Percentiles rank a stretch among this genome's conserved stretches.
Conservation (phyloP, 352 stramenopile genomes). For the Globisporangium rhizosaccharum region DNA sequence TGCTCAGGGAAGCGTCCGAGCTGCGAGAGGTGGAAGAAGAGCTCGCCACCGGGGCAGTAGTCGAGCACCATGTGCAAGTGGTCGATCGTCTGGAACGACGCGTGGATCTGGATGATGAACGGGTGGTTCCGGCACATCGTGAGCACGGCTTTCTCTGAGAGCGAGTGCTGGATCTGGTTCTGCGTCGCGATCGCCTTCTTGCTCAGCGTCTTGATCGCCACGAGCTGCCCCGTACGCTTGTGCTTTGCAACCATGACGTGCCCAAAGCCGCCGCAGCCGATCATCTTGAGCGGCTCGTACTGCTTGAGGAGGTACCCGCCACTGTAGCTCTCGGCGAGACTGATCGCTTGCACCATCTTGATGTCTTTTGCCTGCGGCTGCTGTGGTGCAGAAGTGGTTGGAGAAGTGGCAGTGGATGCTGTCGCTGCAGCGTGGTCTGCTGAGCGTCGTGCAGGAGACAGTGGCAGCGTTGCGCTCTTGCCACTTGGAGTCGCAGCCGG, state of each 20-base stretch:
- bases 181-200: constrained; percentile 74
- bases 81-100: constrained; percentile 84
- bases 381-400: background rate
- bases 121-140: constrained; percentile 85
- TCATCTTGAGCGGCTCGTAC: constrained; percentile 76
- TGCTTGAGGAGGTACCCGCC: constrained; percentile 67
- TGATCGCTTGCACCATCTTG: constrained; percentile 60
- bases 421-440: background rate
- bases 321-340: constrained; percentile 77
- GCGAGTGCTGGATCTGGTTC: constrained; percentile 85
- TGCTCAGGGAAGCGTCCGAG: constrained; percentile 66
- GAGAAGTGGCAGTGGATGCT: background rate
- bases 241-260: constrained; percentile 80
- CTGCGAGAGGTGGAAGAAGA: constrained; percentile 86
- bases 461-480: constrained; percentile 6
- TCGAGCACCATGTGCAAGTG: constrained; percentile 69
- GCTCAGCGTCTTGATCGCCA: constrained; percentile 79
- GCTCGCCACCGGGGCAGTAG: constrained; percentile 69
- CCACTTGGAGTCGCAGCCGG: background rate
- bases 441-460: background rate
- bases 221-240: constrained; percentile 42
- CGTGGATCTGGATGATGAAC: constrained; percentile 89
- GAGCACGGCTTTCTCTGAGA: constrained; percentile 83
- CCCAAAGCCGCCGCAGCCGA: constrained; percentile 81
- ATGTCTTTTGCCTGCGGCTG: constrained; percentile 29